A percentile compares a stretch with the other conserved stretches of the same genome.
phyloP scores from a whole-genome alignment of 306 rosid species.

The Cicer chorassanicum region DNA sequence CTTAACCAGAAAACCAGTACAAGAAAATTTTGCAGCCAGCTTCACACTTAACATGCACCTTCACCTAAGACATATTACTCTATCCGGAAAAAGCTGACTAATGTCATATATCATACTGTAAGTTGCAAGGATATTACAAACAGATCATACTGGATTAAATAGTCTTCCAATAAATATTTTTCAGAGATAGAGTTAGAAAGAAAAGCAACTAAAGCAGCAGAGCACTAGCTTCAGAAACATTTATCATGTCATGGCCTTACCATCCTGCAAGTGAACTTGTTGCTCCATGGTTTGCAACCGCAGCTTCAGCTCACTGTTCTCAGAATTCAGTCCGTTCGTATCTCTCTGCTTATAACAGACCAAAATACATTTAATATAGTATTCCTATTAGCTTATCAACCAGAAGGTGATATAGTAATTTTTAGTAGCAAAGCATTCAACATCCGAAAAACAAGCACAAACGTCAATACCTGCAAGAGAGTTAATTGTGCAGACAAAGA shows the following conservation, averaged over 20 bases:
- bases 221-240: slow-evolving; percentile 20
- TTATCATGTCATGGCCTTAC: slow-evolving; percentile 48
- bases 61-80: slow-evolving; percentile 12
- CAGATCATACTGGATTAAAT: slow-evolving; percentile 2
- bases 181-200: slow-evolving; percentile 29
- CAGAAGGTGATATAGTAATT: slow-evolving; percentile 23
- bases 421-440: not conserved
- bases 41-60: slow-evolving; percentile 24
- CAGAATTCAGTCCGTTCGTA: slow-evolving; percentile 82
- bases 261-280: slow-evolving; percentile 97
- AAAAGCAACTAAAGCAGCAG: slow-evolving; percentile 3
- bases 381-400: slow-evolving; percentile 18
- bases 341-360: slow-evolving; percentile 69
- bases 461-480: slow-evolving; percentile 75
- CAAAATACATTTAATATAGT: slow-evolving; percentile 17
- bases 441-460: slow-evolving; percentile 8
- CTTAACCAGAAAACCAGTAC: slow-evolving; percentile 31
- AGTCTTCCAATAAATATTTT: not conserved
- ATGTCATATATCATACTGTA: not conserved
- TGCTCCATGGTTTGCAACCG: slow-evolving; percentile 98
- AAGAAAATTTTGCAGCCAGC: slow-evolving; percentile 23
- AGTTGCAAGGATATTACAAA: slow-evolving; percentile 8
- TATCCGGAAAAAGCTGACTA: slow-evolving; percentile 3
- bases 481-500: slow-evolving; percentile 92
- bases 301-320: slow-evolving; percentile 90